Percentiles rank a stretch among this genome's conserved stretches.
These are phyloP conservation scores for Leishmania gerbilli DNA, from an alignment of 208 protist genomes.

Conservation along the genomic window DNA sequence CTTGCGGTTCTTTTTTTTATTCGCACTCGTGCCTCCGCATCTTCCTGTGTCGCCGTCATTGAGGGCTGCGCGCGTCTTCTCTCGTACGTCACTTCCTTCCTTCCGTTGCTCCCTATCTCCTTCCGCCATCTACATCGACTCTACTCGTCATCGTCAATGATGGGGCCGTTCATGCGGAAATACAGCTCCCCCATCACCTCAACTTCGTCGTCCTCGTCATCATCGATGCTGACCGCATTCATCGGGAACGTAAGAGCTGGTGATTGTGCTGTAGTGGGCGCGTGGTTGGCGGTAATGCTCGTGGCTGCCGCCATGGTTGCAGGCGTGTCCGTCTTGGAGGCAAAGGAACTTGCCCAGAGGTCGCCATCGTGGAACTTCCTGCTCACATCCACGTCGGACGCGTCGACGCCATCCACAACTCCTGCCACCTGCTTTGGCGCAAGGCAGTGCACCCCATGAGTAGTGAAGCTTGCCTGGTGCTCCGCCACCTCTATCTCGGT, in stretches of 20 bases:
- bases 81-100: background rate
- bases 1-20: too few relatives aligned
- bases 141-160: slow-evolving; percentile 83
- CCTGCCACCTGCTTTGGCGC: slow-evolving; percentile 42
- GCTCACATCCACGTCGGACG: slow-evolving; percentile 69
- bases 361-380: slow-evolving; percentile 61
- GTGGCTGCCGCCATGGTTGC: slow-evolving; percentile 12
- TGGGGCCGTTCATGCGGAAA: slow-evolving; percentile 80
- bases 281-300: background rate
- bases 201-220: slow-evolving; percentile 87
- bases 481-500: slow-evolving; percentile 79
- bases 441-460: slow-evolving; percentile 63
- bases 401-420: slow-evolving; percentile 35
- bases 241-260: slow-evolving; percentile 23
- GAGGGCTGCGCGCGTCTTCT: background rate
- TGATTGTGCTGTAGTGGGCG: slow-evolving; percentile 4
- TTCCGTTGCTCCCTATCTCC: background rate
- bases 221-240: slow-evolving; percentile 30
- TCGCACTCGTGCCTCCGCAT: background rate
- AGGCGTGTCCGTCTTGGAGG: slow-evolving; percentile 20
- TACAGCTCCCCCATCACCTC: slow-evolving; percentile 81
- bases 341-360: slow-evolving; percentile 29
- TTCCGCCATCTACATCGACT: background rate
- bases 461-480: slow-evolving; percentile 83
- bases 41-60: background rate